A percentile compares a stretch with the other conserved stretches of the same genome.
Evolutionary conservation across 1,284 basidiomycete species (phyloP).

Genomic region (Athelia psychrophila): DNA sequence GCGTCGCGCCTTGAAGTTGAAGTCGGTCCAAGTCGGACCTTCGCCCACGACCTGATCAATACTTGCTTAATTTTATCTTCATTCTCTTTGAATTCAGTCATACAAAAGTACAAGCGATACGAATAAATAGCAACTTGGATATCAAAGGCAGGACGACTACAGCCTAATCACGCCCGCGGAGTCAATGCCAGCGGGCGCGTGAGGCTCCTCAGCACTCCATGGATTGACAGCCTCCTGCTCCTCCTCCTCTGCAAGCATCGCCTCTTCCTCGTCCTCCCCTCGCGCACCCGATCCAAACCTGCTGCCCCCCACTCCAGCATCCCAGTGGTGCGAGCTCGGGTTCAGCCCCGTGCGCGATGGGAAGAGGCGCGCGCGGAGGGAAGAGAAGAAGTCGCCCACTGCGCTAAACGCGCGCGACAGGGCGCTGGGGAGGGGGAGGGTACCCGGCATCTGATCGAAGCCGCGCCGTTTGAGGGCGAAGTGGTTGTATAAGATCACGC

Average conservation of each 20-base stretch:
- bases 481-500: constrained; percentile 66
- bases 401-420: background rate
- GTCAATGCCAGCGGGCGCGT: too few species aligned
- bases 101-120: too few species aligned
- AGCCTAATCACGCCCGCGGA: too few species aligned
- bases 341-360: background rate
- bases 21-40: too few species aligned
- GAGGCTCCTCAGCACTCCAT: background rate
- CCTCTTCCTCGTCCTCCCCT: background rate
- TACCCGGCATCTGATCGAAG: constrained; percentile 56
- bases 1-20: too few species aligned
- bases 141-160: too few species aligned
- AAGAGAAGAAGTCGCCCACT: background rate
- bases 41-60: too few species aligned
- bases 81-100: too few species aligned
- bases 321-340: constrained; percentile 1
- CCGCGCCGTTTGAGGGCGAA: constrained; percentile 62
- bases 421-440: background rate
- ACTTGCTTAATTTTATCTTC: too few species aligned
- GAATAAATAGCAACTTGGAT: too few species aligned
- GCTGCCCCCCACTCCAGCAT: background rate
- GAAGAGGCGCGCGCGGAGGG: background rate
- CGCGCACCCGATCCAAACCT: background rate
- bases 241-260: background rate
- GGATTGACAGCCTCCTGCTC: background rate